Percentiles rank a stretch among this genome's conserved stretches.
phyloP scores from a whole-genome alignment of 2,329 filamentous ascomycete genomes.

The Pleurostoma richardsiae region DNA sequence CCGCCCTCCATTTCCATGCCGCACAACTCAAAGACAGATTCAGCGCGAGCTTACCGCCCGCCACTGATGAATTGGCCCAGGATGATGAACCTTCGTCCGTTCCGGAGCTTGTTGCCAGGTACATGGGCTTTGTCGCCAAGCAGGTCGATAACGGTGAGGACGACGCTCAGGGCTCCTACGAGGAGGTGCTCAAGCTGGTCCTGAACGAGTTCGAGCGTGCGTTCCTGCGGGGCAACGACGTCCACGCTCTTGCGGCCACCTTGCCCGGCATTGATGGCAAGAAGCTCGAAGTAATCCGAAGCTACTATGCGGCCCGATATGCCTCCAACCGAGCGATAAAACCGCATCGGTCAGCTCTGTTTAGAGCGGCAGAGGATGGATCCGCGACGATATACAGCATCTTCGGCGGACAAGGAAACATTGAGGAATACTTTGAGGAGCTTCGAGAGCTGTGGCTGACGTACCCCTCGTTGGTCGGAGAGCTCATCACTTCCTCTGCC shows the following conservation, averaged over 20 bases:
- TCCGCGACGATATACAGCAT: slow-evolving; percentile 86
- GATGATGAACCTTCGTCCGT: slow-evolving; percentile 99
- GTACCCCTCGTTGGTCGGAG: slow-evolving; percentile 85
- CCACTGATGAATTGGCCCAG: slow-evolving; percentile 94
- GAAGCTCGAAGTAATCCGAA: slow-evolving; percentile 82
- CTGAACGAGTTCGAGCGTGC: slow-evolving; percentile 95
- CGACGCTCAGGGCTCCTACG: slow-evolving; percentile 79
- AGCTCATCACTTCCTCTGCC: slow-evolving; percentile 75
- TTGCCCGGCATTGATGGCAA: slow-evolving; percentile 89
- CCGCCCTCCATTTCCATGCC: slow-evolving; percentile 92
- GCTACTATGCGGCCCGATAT: slow-evolving; percentile 86
- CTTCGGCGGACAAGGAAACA: slow-evolving; percentile 96
- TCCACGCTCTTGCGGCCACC: slow-evolving; percentile 80
- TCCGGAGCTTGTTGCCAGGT: slow-evolving; percentile 86
- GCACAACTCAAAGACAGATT: slow-evolving; percentile 92
- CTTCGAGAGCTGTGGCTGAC: slow-evolving; percentile 86
- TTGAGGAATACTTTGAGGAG: slow-evolving; percentile 99
- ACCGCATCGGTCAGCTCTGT: slow-evolving; percentile 86
- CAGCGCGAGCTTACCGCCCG: slow-evolving; percentile 74
- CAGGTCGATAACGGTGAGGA: slow-evolving; percentile 94
- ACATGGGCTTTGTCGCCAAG: slow-evolving; percentile 82
- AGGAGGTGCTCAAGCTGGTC: slow-evolving; percentile 87
- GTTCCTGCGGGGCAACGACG: slow-evolving; percentile 92
- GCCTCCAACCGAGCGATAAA: slow-evolving; percentile 83
- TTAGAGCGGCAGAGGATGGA: slow-evolving; percentile 80